Evolutionary conservation across 805 yeast genomes (phyloP), one percentile per base, ranked within the genome.

Genomic region (Candida germanica): DNA sequence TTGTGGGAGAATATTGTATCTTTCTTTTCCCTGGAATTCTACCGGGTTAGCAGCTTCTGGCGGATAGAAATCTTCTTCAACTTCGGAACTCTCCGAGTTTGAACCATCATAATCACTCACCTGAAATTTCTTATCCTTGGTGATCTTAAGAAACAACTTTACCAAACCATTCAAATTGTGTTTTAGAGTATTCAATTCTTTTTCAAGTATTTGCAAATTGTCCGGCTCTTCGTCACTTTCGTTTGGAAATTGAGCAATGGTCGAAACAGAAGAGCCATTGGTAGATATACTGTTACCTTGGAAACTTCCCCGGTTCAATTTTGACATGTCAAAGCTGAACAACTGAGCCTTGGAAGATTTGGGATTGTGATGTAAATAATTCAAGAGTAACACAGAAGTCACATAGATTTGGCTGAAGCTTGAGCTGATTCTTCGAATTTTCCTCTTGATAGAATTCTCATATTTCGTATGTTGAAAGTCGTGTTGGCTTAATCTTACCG

Each of bases 361-460:
- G n/a, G 49, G 49, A 4, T 54, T 40, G 37, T 59, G 46, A 39
- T 62, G 63, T 58, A 68, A 57, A 21, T 67, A 62, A 30, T 66
- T 64, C 35, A 83, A 62, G 52, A 76, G 83, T n/a, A 83, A 53
- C 32, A 73, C 66, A 6, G 86, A 83, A 50, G 79, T 79, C 38
- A 82, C 74, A 39, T 79, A 77, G 38, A 84, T 69, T 40, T 78
- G 83, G 2, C 86, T 73, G 39, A 79, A 69, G 1, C 81, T 64
- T 6, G 69, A 59, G 0, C 79, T 72, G 11, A 82, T 61, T 40
- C 71, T 69, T 47, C 70, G 76, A 45, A 83, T 54, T 25, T 75
- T 58, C 36, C 65, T 64, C 38, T 74, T 67, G 9, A 81, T 68
- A 8, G 71, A 58, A 16, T 55, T 58, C 35, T 75, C 74, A 38